Evolutionary conservation across 176 grass and related monocot genomes (phyloP), one percentile per base, ranked within the genome.

Genomic region (Otatea glauca): DNA sequence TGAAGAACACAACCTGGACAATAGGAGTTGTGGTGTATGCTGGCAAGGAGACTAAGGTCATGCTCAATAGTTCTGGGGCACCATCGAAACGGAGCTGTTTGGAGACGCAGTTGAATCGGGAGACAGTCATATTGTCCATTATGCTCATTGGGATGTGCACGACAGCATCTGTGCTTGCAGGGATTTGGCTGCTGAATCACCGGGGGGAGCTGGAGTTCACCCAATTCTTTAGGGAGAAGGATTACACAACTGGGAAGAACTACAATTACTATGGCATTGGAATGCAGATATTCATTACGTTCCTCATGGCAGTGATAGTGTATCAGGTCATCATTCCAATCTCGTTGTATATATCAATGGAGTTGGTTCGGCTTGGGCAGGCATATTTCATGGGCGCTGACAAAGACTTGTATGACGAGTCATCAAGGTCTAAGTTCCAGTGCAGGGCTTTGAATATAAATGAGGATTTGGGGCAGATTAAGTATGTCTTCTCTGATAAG

Each of bases 331-430:
- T 97, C 77, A 97, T 97, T 74, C 95, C 95, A 3, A 94, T 94
- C 85, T 97, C 95, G 8, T 86, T 97, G 39, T 97, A 97, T 79
- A 97, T 97, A 76, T 97, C 95, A 21, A 97, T 97, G 95, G 95
- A 97, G 72, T 65, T 97, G 72, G 90, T 91, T 42, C 85, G 95
- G 43, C 82, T 97, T 42, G 85, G 88, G 35, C 95, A 97, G 71
- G 86, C 92, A 39, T 97, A 86, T 79, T 91, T 97, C 78, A 94
- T 97, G 95, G 78, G 59, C 4, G 63, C 70, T 16, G 92, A 93
- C 76, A 75, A 63, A 8, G 90, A 91, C 63, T 61, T 97, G 79
- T 94, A 92, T 58, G 81, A 94, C 29, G 79, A 93, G 77, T 74
- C 65, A n/a, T 88, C 90, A 69, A 72, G 82, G 54, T 88, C 86